Evolutionary conservation across 306 rosid genomes (phyloP), one percentile per base, ranked within the genome.

Genomic region (Fragaria iinumae): DNA sequence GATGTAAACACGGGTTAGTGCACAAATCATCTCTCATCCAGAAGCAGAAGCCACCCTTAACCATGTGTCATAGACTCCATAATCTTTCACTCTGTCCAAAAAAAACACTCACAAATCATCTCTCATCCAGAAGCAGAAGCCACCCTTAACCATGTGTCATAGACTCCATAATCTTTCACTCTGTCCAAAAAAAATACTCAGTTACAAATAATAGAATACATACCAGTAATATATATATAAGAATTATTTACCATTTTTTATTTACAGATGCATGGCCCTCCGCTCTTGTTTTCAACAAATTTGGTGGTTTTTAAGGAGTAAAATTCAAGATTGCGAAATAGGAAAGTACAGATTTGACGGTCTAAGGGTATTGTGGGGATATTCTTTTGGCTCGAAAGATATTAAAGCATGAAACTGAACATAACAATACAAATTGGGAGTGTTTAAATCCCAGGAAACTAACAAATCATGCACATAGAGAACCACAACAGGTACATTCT

Each of bases 1-100:
- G 69, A 48, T 2, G 39, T 11, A 18, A 34, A 67, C 67, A 27
- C 14, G 39, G 32, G 25, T 29, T 0, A 27, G 18, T 14, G 43
- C 23, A 39, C 73, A 73, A 60, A 67, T 32, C 76, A 66, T 67
- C 68, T 83, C 72, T 44, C 77, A 84, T 79, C 80, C 76, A 73
- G 52, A 77, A 62, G 72, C 77, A 56, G 82, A 71, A 63, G 39
- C 78, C 18, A 83, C 90, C 86, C 38, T 82, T 43, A 86, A 71
- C 98, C 98, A 94, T 71, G 88, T 71, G 71, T 86, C 83, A 87
- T 92, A 90, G 41, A 82, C 73, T 56, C 92, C 87, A 77, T 80
- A 71, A 68, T 90, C 92, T 78, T 84, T 89, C 32, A 89, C 89
- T 82, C 97, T 95, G 92, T 84, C 67, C 78, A 80, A 32, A 56